These are phyloP conservation scores for Kurtzmaniella quercitrusa DNA, from an alignment of 1,139 yeast species.

Conservation along the genomic window DNA sequence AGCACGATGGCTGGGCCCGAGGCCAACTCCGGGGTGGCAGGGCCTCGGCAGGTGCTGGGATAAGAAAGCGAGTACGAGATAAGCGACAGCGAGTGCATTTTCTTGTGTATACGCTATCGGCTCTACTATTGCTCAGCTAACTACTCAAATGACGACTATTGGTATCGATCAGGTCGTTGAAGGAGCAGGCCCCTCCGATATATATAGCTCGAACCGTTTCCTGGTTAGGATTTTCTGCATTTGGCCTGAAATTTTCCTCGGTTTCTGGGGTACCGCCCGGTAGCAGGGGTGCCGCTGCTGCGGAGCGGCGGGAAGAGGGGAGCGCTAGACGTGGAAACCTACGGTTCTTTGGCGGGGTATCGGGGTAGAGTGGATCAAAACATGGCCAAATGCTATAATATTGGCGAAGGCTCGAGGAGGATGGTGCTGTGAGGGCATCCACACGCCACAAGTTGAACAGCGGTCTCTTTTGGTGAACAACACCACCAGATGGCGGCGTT, in stretches of 20 bases:
- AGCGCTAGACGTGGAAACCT: neutral
- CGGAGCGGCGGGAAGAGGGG: constrained; percentile 1
- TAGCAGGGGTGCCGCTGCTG: neutral
- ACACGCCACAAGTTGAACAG: no score
- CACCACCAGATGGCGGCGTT: neutral
- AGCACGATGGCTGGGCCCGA: constrained; percentile 1
- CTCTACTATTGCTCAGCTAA: no score
- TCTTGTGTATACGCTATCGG: neutral
- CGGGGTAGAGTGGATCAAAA: neutral
- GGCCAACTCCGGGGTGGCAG: neutral
- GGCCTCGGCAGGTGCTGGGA: neutral
- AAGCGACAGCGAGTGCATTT: constrained; percentile 7
- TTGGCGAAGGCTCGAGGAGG: no score
- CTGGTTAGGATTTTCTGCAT: constrained; percentile 4
- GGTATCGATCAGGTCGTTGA: neutral
- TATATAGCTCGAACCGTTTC: neutral
- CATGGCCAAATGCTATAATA: no score
- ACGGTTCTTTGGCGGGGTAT: constrained; percentile 1
- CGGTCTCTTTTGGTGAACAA: neutral
- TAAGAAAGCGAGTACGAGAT: constrained; percentile 6
- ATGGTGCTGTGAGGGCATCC: no score
- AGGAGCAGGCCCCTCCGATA: neutral
- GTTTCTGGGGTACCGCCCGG: constrained; percentile 9
- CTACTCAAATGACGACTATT: no score
- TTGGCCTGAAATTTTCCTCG: constrained; percentile 8